A percentile compares a stretch with the other conserved stretches of the same genome.
phyloP scores from a whole-genome alignment of 148 eudicot species.

The Agrostemma githago region DNA sequence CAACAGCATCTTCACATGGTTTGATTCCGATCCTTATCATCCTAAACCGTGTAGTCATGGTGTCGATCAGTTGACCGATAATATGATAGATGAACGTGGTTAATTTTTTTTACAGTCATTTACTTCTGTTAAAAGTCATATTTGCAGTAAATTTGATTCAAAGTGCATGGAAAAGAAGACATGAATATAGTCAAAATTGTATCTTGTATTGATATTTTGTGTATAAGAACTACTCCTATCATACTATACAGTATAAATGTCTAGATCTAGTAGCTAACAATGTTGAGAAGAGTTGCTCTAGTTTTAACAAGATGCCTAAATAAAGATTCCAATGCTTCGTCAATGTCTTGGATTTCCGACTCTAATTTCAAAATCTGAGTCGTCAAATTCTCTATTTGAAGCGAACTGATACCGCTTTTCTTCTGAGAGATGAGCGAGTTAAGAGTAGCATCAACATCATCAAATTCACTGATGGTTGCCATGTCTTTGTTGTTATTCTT shows the following conservation, averaged over 20 bases:
- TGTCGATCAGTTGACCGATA: not conserved
- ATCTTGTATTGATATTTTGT: not conserved
- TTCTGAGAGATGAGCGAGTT: slow-evolving; percentile 11
- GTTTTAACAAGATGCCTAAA: slow-evolving; percentile 6
- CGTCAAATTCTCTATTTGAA: not conserved
- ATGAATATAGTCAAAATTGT: slow-evolving; percentile 6
- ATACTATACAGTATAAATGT: slow-evolving; percentile 11
- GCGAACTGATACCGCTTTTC: not conserved
- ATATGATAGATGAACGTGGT: not conserved
- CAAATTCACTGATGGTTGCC: not conserved
- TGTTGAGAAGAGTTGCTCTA: slow-evolving; percentile 22
- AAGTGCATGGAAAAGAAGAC: not conserved
- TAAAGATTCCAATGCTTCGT: slow-evolving; percentile 16
- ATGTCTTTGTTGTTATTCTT: not conserved
- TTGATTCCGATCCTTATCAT: not conserved
- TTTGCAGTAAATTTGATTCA: not conserved
- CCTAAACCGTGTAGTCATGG: not conserved
- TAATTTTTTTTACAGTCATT: not conserved
- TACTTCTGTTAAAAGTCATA: not conserved
- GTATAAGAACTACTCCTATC: not conserved
- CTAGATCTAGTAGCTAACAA: slow-evolving; percentile 35
- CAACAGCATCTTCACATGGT: not conserved
- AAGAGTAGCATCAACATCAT: not conserved
- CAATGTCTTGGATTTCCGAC: not conserved
- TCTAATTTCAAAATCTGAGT: not conserved